Percentiles rank a stretch among this genome's conserved stretches.
Conservation (phyloP, 306 rosid species). For the Notholithocarpus densiflorus region DNA sequence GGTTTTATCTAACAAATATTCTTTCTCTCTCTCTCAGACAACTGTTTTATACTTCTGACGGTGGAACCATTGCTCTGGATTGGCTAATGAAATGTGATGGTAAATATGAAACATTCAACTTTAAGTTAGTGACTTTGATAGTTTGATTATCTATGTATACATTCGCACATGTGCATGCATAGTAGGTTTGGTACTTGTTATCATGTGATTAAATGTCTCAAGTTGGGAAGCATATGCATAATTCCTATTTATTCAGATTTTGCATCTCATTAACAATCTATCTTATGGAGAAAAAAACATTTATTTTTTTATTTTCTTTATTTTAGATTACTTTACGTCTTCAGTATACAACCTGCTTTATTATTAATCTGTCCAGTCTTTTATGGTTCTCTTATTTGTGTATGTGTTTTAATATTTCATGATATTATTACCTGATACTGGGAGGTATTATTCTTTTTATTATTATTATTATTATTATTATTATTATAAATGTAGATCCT, state of each 20-base stretch:
- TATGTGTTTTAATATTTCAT: not conserved
- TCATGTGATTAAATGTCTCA: slow-evolving; percentile 9
- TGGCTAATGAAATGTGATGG: slow-evolving; percentile 58
- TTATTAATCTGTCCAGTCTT: not conserved
- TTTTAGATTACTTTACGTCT: no score
- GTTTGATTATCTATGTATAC: not conserved
- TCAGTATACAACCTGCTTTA: no score
- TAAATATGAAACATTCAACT: slow-evolving; percentile 26
- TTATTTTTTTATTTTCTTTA: no score
- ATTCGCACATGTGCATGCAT: not conserved
- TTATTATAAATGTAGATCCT: not conserved
- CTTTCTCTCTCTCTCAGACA: slow-evolving; percentile 38
- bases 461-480: not conserved
- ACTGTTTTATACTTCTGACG: slow-evolving; percentile 52
- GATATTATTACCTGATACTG: not conserved
- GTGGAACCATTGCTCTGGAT: slow-evolving; percentile 76
- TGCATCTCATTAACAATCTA: not conserved
- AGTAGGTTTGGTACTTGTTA: slow-evolving; percentile 2
- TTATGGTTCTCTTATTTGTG: not conserved
- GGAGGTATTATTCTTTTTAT: not conserved
- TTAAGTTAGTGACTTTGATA: slow-evolving; percentile 1
- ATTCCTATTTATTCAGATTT: not conserved
- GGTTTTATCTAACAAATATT: slow-evolving; percentile 24
- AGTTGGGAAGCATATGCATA: not conserved
- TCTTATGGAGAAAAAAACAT: not conserved